Percentiles rank a stretch among this genome's conserved stretches.
Conservation (phyloP, 1,284 basidiomycete species). For the Xerocomus amazonicus region DNA sequence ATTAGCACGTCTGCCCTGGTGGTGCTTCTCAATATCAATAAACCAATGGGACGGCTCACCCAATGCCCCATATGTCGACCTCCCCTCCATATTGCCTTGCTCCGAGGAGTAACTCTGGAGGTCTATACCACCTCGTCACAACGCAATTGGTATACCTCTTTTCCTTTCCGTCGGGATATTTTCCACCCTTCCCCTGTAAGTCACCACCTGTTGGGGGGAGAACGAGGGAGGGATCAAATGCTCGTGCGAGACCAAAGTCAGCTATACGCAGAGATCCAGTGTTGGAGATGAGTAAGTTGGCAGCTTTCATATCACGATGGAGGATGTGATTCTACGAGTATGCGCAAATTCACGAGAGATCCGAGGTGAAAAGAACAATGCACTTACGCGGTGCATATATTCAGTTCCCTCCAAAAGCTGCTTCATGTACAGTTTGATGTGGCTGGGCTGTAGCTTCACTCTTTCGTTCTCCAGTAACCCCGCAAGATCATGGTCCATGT, state of each 20-base stretch:
- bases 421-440: conserved; percentile 95
- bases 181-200: conserved; percentile 32
- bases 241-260: conserved; percentile 93
- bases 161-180: conserved; percentile 49
- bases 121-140: conserved; percentile 98
- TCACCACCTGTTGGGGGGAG: conserved; percentile 23
- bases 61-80: conserved; percentile 98
- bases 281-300: conserved; percentile 93
- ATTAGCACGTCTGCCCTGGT: conserved; percentile 1
- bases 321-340: conserved; percentile 81
- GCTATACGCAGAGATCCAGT: conserved; percentile 83
- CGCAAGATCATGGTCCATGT: conserved; percentile 99
- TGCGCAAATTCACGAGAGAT: conserved; percentile 6
- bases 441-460: conserved; percentile 74
- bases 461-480: conserved; percentile 90
- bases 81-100: conserved; percentile 88
- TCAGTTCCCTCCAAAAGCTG: conserved; percentile 93
- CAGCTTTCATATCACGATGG: conserved; percentile 98
- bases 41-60: conserved; percentile 47
- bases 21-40: background rate
- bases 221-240: conserved; percentile 55
- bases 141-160: conserved; percentile 95
- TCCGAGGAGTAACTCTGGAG: conserved; percentile 91
- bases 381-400: conserved; percentile 84
- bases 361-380: background rate